Evolutionary conservation across 768 basidiomycete species (phyloP).

Genomic region (Phlegmacium glaucopus): DNA sequence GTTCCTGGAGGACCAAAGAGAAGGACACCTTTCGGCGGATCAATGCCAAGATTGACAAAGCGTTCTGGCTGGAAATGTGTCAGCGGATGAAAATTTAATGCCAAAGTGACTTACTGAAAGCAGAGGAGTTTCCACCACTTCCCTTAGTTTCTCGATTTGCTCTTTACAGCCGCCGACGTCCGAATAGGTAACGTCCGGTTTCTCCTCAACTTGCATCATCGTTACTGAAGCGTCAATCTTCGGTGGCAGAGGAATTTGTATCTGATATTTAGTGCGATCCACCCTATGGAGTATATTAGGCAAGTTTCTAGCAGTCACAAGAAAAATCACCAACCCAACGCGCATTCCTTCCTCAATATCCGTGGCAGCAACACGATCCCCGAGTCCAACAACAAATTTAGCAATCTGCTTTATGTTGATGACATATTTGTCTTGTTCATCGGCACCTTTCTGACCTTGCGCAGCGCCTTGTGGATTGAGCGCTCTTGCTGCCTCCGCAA

Average conservation of each 20-base stretch:
- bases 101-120: constrained; percentile 64
- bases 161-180: constrained; percentile 99
- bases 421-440: constrained; percentile 99
- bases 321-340: constrained; percentile 74
- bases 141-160: constrained; percentile 97
- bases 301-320: neutral
- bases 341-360: constrained; percentile 99
- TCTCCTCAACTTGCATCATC: constrained; percentile 99
- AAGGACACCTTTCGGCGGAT: constrained; percentile 97
- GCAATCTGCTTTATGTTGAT: constrained; percentile 99
- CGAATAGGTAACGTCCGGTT: constrained; percentile 96
- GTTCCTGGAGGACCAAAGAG: constrained; percentile 95
- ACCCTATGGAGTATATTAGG: constrained; percentile 50
- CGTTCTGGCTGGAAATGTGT: constrained; percentile 77
- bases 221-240: constrained; percentile 99
- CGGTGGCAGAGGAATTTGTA: constrained; percentile 96
- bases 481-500: constrained; percentile 73
- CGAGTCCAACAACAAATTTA: constrained; percentile 97
- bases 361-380: constrained; percentile 94
- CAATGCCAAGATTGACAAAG: constrained; percentile 97
- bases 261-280: constrained; percentile 95
- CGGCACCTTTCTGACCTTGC: constrained; percentile 93
- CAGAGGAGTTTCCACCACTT: constrained; percentile 96
- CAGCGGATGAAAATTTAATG: constrained; percentile 12
- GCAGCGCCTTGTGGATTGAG: constrained; percentile 74